These are phyloP conservation scores for Euclidium syriacum DNA, from an alignment of 345 rosid genomes.

Conservation along the genomic window DNA sequence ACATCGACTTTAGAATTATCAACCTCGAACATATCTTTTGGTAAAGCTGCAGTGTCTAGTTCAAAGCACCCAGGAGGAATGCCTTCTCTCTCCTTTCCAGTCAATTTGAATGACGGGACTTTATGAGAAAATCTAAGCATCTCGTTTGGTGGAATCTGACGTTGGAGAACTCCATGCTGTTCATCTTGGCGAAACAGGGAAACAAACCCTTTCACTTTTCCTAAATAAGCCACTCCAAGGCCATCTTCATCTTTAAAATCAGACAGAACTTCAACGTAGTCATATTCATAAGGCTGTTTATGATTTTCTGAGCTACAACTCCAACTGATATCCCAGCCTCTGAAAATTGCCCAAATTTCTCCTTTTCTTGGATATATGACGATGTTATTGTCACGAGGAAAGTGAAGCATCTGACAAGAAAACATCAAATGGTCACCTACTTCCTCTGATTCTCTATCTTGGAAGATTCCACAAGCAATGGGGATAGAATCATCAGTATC, in stretches of 20 bases:
- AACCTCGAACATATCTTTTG: slow-evolving; percentile 27
- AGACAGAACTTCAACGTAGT: slow-evolving; percentile 62
- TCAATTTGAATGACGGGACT: slow-evolving; percentile 61
- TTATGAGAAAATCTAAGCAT: slow-evolving; percentile 71
- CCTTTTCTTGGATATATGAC: slow-evolving; percentile 64
- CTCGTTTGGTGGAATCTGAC: slow-evolving; percentile 40
- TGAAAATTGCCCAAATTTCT: slow-evolving; percentile 87
- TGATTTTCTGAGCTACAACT: slow-evolving; percentile 40
- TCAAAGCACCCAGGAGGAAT: slow-evolving; percentile 75
- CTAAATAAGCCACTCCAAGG: slow-evolving; percentile 58
- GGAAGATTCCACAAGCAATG: slow-evolving; percentile 60
- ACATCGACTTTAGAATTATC: neutral
- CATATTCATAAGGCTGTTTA: slow-evolving; percentile 45
- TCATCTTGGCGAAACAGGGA: slow-evolving; percentile 46
- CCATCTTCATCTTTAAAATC: slow-evolving; percentile 49
- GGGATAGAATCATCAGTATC: slow-evolving; percentile 41
- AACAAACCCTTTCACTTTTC: slow-evolving; percentile 76
- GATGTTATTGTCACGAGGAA: slow-evolving; percentile 18
- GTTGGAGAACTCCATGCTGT: slow-evolving; percentile 26
- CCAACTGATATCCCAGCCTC: slow-evolving; percentile 66
- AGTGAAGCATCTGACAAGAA: slow-evolving; percentile 46
- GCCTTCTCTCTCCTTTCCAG: slow-evolving; percentile 67
- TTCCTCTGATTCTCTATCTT: slow-evolving; percentile 32
- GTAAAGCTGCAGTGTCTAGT: slow-evolving; percentile 72
- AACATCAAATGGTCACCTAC: slow-evolving; percentile 50